Base-by-base conservation (phyloP, 768 basidiomycete genomes). In the Lenzites betulinus region DNA sequence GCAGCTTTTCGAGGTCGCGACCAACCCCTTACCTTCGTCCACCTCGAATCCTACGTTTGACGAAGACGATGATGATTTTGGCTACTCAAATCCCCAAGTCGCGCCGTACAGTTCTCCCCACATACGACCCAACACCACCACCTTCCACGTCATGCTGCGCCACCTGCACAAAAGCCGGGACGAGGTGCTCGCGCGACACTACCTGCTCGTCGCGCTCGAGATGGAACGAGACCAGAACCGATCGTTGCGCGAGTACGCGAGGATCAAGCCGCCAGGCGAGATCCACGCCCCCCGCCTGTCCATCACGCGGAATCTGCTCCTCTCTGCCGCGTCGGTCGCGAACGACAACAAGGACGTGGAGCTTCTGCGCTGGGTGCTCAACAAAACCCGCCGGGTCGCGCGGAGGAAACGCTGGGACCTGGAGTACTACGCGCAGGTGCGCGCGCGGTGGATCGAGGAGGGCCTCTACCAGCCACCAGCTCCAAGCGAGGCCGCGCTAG, bases 1-100 rank as follows among this genome's bases (percentile, higher is more conserved):
- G 6, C 83, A 85, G 67, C 80, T 87, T 1, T 93, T 92, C 67
- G 92, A 93, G 65, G 85, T 89, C 28, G 83, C 92, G 59, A 90
- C 91, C 0, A 80, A 85, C 49, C 89, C 89, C 16, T 77, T 92
- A 28, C 85, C 88, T 12, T 72, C 75, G 59, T 77, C 80, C 43
- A 77, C 72, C 49, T 75, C 64, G 41, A 76, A 78, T 64, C 74
- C 78, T 55, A 79, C 83, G 13, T 88, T 86, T 69, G 87, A 89
- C 46, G 87, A 88, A 22, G 87, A 81, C 25, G 81, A 81, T 26
- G 85, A 92, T 38, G 85, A 85, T 66, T 84, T 81, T 62, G 81
- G 81, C 26, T 67, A 73, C 39, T 66, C 71, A 30, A 78, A 81
- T 51, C 72, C 62, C 66, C 77, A 28, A 72, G 81, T 47, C 62